A percentile compares a stretch with the other conserved stretches of the same genome.
These are phyloP conservation scores for Trichoderma lentiforme DNA, from an alignment of 2,329 filamentous ascomycete genomes.

Conservation along the genomic window DNA sequence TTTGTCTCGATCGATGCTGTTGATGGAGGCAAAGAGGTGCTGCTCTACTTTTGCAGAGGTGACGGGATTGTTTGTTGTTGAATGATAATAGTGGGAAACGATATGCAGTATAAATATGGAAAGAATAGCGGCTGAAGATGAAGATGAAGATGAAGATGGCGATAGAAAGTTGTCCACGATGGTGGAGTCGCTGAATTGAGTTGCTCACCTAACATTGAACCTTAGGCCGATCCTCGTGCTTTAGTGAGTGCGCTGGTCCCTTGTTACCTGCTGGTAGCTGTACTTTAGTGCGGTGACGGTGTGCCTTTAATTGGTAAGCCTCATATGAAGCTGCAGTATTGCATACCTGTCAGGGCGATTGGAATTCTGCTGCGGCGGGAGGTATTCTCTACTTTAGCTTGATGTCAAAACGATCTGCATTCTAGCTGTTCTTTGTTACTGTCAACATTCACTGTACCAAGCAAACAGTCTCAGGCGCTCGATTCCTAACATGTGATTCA, in stretches of 20 bases:
- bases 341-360: not conserved
- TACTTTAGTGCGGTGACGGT: not conserved
- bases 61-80: not conserved
- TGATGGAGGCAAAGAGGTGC: not conserved
- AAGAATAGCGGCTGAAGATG: not conserved
- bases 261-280: not conserved
- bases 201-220: not conserved
- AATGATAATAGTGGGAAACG: not conserved
- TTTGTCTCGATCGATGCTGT: not conserved
- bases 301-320: not conserved
- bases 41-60: not conserved
- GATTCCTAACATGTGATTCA: not conserved
- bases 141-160: not conserved
- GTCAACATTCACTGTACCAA: not conserved
- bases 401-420: not conserved
- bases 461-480: not conserved
- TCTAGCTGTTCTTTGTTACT: not conserved
- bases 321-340: not conserved
- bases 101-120: not conserved
- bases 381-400: not conserved
- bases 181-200: not conserved
- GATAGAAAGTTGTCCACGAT: not conserved
- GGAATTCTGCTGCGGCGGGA: not conserved
- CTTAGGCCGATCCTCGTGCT: not conserved
- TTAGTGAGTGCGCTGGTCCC: not conserved